Percentiles rank a stretch among this genome's conserved stretches.
Conservation (phyloP, 306 rosid genomes). For the Dryas octopetala region DNA sequence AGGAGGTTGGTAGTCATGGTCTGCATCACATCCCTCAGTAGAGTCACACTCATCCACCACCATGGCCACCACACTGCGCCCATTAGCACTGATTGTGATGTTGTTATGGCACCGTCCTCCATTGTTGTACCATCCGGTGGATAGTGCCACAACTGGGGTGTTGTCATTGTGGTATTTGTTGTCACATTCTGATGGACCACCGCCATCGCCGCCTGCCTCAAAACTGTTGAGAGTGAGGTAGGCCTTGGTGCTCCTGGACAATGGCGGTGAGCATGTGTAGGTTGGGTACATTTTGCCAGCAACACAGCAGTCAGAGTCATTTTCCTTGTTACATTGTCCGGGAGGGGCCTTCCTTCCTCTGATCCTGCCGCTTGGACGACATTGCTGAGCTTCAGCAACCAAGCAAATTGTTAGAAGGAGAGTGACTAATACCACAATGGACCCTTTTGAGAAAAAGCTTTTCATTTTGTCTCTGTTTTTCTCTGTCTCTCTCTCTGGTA, state of each 20-base stretch:
- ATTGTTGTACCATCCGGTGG: too few species aligned
- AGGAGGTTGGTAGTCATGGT: too few species aligned
- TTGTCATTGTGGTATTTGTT: conserved; percentile 38
- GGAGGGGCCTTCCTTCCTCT: conserved; percentile 29
- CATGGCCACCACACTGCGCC: too few species aligned
- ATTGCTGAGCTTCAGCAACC: conserved; percentile 7
- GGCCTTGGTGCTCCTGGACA: conserved; percentile 39
- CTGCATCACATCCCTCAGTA: too few species aligned
- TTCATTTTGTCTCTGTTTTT: neutral
- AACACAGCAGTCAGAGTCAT: conserved; percentile 43
- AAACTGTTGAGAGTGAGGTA: conserved; percentile 50
- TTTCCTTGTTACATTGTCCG: conserved; percentile 43
- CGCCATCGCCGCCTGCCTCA: conserved; percentile 46
- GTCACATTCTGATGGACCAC: conserved; percentile 50
- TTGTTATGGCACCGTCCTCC: too few species aligned
- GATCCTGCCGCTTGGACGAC: conserved; percentile 19
- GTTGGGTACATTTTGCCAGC: conserved; percentile 37
- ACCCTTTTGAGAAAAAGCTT: neutral
- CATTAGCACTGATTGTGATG: too few species aligned
- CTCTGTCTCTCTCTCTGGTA: neutral
- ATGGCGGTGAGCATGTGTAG: conserved; percentile 38
- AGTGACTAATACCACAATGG: neutral
- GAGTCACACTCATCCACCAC: too few species aligned
- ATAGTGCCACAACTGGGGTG: conserved; percentile 36
- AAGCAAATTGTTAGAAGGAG: neutral